phyloP scores from a whole-genome alignment of 2,329 filamentous ascomycete species.

The Phialemoniopsis sp. region DNA sequence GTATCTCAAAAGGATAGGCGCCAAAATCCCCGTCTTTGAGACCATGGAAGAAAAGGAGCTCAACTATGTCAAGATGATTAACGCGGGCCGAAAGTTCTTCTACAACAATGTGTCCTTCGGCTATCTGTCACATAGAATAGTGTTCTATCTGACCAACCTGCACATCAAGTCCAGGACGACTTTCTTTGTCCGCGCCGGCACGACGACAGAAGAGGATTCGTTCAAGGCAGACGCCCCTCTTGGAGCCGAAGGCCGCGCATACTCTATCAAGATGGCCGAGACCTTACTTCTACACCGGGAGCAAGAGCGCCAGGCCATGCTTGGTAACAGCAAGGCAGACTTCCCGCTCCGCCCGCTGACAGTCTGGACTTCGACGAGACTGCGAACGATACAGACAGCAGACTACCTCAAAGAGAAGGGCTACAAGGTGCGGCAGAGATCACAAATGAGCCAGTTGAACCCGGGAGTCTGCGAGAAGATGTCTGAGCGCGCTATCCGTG shows the following conservation, averaged over 20 bases:
- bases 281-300: conserved; percentile 79
- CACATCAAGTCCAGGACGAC: conserved; percentile 95
- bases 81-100: conserved; percentile 86
- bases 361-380: conserved; percentile 91
- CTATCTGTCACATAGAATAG: conserved; percentile 93
- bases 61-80: conserved; percentile 99
- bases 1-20: conserved; percentile 84
- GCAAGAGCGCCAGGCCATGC: conserved; percentile 67
- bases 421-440: conserved; percentile 84
- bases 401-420: conserved; percentile 74
- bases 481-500: conserved; percentile 75
- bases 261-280: conserved; percentile 82
- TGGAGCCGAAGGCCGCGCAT: conserved; percentile 74
- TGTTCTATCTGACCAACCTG: conserved; percentile 96
- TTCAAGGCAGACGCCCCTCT: conserved; percentile 89
- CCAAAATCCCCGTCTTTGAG: conserved; percentile 92
- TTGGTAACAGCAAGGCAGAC: conserved; percentile 63
- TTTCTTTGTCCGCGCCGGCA: conserved; percentile 86
- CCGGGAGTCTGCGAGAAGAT: conserved; percentile 95
- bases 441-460: conserved; percentile 96
- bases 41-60: conserved; percentile 92
- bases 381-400: conserved; percentile 86
- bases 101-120: conserved; percentile 98
- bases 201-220: conserved; percentile 80
- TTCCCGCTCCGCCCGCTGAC: conserved; percentile 66